Percentiles rank a stretch among this genome's conserved stretches.
Conservation (phyloP, 371 early-diverging fungal genomes). For the Rhizopus stolonifer region DNA sequence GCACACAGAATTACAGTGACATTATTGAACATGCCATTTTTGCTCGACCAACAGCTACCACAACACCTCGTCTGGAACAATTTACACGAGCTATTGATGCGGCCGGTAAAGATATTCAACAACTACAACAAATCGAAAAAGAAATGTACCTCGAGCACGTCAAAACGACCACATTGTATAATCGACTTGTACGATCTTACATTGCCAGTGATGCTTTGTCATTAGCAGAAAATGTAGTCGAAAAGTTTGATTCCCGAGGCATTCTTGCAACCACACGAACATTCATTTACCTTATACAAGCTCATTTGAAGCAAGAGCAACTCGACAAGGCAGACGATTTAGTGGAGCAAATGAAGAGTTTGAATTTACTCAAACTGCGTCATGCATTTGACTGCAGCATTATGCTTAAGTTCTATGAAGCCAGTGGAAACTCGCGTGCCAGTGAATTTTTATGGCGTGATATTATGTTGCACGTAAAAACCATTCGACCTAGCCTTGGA, state of each 20-base stretch:
- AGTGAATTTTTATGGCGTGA: constrained; percentile 45
- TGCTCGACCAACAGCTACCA: constrained; percentile 6
- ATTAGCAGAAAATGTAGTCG: constrained; percentile 25
- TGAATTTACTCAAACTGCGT: constrained; percentile 19
- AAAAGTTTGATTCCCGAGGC: constrained; percentile 10
- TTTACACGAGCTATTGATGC: constrained; percentile 26
- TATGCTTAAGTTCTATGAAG: constrained; percentile 29
- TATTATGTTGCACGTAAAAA: constrained; percentile 24
- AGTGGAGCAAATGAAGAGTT: constrained; percentile 32
- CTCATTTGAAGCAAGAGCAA: constrained; percentile 23
- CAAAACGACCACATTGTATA: constrained; percentile 28
- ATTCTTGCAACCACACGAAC: constrained; percentile 40
- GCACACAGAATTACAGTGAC: constrained; percentile 31
- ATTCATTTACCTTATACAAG: constrained; percentile 37
- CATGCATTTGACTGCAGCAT: constrained; percentile 36
- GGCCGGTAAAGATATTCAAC: constrained; percentile 21
- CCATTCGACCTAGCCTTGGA: constrained; percentile 23
- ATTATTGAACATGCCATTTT: constrained; percentile 47
- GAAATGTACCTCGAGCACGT: constrained; percentile 26
- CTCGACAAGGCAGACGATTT: constrained; percentile 19
- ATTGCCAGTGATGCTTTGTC: constrained; percentile 18
- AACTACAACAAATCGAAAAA: constrained; percentile 16
- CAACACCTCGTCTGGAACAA: constrained; percentile 20
- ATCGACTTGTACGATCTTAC: constrained; percentile 42
- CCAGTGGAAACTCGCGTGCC: constrained; percentile 30